Conservation (phyloP, 345 rosid genomes). For the Angophora floribunda region DNA sequence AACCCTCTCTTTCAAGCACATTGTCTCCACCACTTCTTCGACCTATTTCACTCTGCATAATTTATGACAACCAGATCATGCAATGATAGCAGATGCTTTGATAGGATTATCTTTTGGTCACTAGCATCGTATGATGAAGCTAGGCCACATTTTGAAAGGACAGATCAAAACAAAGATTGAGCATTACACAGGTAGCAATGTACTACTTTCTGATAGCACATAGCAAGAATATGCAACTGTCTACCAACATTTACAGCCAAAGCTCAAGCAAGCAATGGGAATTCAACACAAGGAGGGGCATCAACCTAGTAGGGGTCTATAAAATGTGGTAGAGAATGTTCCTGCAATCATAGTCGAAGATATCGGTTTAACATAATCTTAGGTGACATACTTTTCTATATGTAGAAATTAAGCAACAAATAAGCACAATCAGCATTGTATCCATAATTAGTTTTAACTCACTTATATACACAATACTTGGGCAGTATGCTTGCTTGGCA, state of each 20-base stretch:
- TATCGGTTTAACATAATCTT: background rate
- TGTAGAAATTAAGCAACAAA: background rate
- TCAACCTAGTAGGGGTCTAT: background rate
- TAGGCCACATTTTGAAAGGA: background rate
- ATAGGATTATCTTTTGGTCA: background rate
- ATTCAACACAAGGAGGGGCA: background rate
- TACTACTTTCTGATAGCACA: background rate
- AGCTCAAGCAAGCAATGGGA: background rate
- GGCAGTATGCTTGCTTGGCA: background rate
- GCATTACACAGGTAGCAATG: background rate
- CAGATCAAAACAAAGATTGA: background rate
- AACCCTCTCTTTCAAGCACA: slow-evolving; percentile 98
- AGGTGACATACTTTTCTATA: background rate
- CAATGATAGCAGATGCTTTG: background rate
- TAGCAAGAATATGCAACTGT: background rate
- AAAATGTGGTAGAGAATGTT: background rate
- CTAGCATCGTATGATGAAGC: background rate
- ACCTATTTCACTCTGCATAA: slow-evolving; percentile 85
- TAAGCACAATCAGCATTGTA: background rate
- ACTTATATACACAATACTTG: background rate
- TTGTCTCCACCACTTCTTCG: slow-evolving; percentile 98
- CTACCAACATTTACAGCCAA: background rate
- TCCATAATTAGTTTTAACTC: background rate
- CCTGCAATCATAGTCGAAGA: background rate
- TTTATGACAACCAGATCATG: slow-evolving; percentile 4